Percentiles rank a stretch among this genome's conserved stretches.
These are phyloP conservation scores for Termitomyces sp. DNA, from an alignment of 768 basidiomycete species.

Conservation along the genomic window DNA sequence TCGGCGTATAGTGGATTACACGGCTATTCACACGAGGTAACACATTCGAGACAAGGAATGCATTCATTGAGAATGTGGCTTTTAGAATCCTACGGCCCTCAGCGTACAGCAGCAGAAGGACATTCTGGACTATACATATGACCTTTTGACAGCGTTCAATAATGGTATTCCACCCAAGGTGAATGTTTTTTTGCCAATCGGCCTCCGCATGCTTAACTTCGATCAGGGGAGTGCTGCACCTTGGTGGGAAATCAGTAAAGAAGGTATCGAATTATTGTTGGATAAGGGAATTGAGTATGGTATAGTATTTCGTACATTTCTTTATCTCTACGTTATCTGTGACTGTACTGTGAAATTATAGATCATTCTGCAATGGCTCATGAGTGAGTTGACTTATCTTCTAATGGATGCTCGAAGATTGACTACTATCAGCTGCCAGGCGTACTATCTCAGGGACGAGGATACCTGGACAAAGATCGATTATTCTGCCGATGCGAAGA, in stretches of 20 bases:
- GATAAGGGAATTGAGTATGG: conserved; percentile 75
- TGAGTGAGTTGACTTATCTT: conserved; percentile 9
- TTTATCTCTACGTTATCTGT: neutral
- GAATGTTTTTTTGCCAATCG: neutral
- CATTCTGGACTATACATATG: conserved; percentile 59
- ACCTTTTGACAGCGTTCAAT: conserved; percentile 63
- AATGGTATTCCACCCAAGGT: conserved; percentile 49
- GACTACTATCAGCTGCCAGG: conserved; percentile 37
- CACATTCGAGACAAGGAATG: too few species aligned
- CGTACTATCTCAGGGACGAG: conserved; percentile 62
- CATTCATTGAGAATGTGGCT: too few species aligned
- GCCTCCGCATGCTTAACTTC: neutral
- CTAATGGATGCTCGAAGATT: neutral
- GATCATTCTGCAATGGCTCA: conserved; percentile 12
- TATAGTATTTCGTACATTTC: conserved; percentile 20
- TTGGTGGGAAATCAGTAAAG: conserved; percentile 76
- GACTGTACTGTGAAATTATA: neutral
- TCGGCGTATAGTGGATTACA: conserved; percentile 48
- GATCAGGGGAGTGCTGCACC: conserved; percentile 57
- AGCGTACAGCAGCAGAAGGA: conserved; percentile 63
- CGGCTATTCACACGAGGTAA: conserved; percentile 66
- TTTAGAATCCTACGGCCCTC: conserved; percentile 57
- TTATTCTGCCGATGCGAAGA: conserved; percentile 48
- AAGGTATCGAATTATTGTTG: conserved; percentile 56
- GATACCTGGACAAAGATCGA: conserved; percentile 74